These are phyloP conservation scores for Populus ilicifolia DNA, from an alignment of 345 rosid genomes.

Conservation along the genomic window DNA sequence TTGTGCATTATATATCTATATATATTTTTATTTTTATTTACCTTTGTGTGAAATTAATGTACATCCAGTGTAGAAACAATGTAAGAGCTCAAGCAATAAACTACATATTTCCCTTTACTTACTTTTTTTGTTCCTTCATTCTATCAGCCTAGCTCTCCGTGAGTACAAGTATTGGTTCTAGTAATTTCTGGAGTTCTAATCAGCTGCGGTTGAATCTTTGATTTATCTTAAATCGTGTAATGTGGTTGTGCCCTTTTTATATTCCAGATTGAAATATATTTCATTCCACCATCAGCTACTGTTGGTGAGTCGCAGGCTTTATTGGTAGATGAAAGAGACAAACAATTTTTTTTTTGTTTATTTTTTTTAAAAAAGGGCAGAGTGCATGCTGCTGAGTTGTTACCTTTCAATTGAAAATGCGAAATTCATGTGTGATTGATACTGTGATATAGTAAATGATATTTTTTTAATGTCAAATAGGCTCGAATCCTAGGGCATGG, in stretches of 20 bases:
- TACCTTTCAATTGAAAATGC: too few species aligned
- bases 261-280: too few species aligned
- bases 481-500: not conserved
- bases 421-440: too few species aligned
- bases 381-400: not conserved
- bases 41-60: not conserved
- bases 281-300: not conserved
- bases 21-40: not conserved
- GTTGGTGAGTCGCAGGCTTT: not conserved
- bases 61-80: not conserved
- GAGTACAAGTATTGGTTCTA: too few species aligned
- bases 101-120: not conserved
- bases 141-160: too few species aligned
- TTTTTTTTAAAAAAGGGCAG: too few species aligned
- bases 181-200: too few species aligned
- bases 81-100: conserved; percentile 20
- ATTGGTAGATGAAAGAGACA: not conserved
- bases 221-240: not conserved
- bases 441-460: too few species aligned
- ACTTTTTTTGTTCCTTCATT: not conserved
- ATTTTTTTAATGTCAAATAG: too few species aligned
- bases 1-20: not conserved
- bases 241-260: not conserved
- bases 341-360: too few species aligned
- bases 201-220: too few species aligned